These are phyloP conservation scores for Tolypocladium album DNA, from an alignment of 2,329 filamentous ascomycete species.

Conservation along the genomic window DNA sequence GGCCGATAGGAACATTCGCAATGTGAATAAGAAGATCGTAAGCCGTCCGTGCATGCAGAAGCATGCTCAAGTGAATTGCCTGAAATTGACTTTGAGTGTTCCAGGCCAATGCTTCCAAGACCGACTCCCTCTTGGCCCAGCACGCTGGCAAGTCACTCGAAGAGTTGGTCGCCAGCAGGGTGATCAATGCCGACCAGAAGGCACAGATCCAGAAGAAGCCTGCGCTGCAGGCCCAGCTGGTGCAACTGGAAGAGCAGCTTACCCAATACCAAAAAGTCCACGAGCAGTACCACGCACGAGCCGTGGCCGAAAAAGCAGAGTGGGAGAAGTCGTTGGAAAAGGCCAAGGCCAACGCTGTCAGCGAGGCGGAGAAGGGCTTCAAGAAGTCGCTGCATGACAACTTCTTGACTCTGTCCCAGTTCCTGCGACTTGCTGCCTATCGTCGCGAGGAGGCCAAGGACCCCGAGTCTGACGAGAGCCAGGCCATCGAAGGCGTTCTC, in stretches of 20 bases:
- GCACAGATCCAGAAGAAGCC: slow-evolving; percentile 70
- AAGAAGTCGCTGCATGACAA: slow-evolving; percentile 51
- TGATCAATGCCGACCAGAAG: slow-evolving; percentile 75
- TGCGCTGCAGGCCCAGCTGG: slow-evolving; percentile 54
- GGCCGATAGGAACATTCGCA: slow-evolving; percentile 68
- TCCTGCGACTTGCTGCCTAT: slow-evolving; percentile 68
- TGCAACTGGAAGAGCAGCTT: slow-evolving; percentile 64
- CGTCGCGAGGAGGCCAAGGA: slow-evolving; percentile 61
- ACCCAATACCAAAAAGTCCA: slow-evolving; percentile 66
- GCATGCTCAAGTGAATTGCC: too few species aligned
- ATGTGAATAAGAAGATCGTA: slow-evolving; percentile 90
- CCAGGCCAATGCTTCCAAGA: slow-evolving; percentile 61
- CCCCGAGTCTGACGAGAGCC: slow-evolving; percentile 57
- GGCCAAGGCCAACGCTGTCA: slow-evolving; percentile 41
- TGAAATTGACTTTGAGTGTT: background rate
- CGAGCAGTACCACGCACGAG: slow-evolving; percentile 54
- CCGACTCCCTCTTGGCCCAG: slow-evolving; percentile 57
- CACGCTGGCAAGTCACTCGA: slow-evolving; percentile 63
- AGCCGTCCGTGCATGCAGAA: slow-evolving; percentile 22
- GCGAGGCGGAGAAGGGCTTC: slow-evolving; percentile 36
- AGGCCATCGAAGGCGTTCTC: slow-evolving; percentile 71
- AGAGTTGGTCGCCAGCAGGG: slow-evolving; percentile 57
- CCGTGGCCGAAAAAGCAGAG: slow-evolving; percentile 47
- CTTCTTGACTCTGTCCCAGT: slow-evolving; percentile 64
- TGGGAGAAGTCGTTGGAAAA: slow-evolving; percentile 48